Conservation (phyloP, 139 green algal genomes). For the Chlamydomonas schloesseri region DNA sequence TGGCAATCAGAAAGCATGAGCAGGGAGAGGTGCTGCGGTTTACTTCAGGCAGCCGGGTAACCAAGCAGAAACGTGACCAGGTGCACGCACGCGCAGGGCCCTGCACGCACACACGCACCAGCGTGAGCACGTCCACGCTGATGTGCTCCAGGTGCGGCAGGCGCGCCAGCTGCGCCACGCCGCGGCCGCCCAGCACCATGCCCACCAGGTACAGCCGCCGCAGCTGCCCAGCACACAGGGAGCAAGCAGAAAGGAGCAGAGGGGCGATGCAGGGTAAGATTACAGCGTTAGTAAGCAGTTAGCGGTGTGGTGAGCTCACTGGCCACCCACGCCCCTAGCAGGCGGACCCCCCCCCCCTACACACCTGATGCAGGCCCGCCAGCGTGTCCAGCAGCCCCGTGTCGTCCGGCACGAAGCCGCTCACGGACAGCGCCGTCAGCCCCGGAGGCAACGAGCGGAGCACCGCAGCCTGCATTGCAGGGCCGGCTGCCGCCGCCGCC, state of each 20-base stretch:
- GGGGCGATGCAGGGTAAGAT: no score
- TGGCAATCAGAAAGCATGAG: no score
- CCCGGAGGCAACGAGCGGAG: neutral
- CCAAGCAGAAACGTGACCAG: no score
- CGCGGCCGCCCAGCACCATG: neutral
- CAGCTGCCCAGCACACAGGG: neutral
- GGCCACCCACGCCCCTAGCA: no score
- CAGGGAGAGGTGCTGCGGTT: no score
- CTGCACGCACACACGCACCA: neutral
- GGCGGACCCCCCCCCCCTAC: neutral
- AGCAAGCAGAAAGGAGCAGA: no score
- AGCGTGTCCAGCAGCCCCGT: constrained; percentile 2
- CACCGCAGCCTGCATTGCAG: neutral
- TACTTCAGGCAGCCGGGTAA: no score
- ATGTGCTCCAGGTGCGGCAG: neutral
- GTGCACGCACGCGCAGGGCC: no score
- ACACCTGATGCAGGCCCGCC: neutral
- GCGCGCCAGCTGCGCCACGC: neutral
- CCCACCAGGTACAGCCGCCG: neutral
- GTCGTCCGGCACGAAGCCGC: neutral
- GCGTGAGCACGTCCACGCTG: neutral
- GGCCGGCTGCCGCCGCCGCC: no score
- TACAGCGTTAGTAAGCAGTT: no score
- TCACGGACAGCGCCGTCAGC: neutral
- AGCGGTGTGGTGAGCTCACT: no score